Base-by-base conservation (phyloP, 108 stramenopile genomes). In the Bacterosira constricta region DNA sequence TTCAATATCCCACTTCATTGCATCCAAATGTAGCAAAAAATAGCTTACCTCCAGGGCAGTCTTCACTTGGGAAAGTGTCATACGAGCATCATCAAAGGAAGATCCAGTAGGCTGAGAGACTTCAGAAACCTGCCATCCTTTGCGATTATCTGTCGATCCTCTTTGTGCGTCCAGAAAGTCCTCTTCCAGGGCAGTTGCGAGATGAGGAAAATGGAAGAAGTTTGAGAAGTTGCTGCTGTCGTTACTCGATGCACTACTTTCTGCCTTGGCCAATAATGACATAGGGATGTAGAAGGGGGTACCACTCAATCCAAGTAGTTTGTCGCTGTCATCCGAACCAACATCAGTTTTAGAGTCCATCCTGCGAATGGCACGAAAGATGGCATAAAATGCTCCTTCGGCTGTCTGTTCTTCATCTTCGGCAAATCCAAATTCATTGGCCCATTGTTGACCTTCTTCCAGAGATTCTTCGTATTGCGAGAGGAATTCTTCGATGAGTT, bases 111-210 rank as follows among this genome's bases (percentile, higher is more conserved):
- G 89, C 56, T 77, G 77, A 12, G 84, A 85, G 0, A 93, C 92
- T 13, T 84, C 67, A 23, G 83, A 60, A 57, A 93, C 88, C 79
- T 85, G 74, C 88, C 88, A 90, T 38, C 87, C 89, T 42, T 90
- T 85, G 56, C 88, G 77, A 82, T 86, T 89, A 36, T 93, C 83
- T 4, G 92, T 90, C 3, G 87, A 86, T 50, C 92, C 92, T 20
- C 86, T 64, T 6, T 79, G 76, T 4, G 92, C 92, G 84, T 93
- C 92, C 49, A 93, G 66, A 75, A 93, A 93, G 49, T 93, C 92
- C 44, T 88, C 88, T 29, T 80, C 63, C 18, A 90, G 42, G 9
- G 92, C 90, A 44, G 83, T 67, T 59, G 83, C 83, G 30, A 92
- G 68, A 81, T 92, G 80, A 9, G 79, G 29, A 73, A 88, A 86